Evolutionary conservation across 2,329 filamentous ascomycete species (phyloP).

Genomic region (Epichloe sylvatica): DNA sequence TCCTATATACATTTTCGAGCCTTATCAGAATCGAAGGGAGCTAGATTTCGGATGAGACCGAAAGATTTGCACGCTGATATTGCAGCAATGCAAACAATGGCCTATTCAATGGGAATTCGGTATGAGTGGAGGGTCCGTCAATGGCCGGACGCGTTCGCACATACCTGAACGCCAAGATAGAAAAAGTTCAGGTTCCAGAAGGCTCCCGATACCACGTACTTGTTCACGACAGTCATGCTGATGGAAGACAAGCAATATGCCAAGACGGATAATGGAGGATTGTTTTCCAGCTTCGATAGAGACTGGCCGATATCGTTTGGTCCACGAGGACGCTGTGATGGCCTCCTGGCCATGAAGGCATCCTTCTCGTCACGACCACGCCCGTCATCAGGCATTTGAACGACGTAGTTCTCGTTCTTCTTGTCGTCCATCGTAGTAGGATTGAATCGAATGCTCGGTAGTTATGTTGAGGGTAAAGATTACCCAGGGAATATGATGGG

Average conservation of each 20-base stretch:
- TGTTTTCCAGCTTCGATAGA: conserved; percentile 50
- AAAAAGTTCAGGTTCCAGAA: conserved; percentile 96
- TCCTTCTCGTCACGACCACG: conserved; percentile 36
- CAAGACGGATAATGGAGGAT: conserved; percentile 65
- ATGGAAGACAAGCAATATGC: conserved; percentile 95
- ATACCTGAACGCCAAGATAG: conserved; percentile 81
- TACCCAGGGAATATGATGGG: no score
- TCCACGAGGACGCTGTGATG: conserved; percentile 5
- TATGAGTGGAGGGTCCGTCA: background rate
- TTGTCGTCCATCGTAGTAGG: conserved; percentile 58
- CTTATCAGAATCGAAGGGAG: conserved; percentile 74
- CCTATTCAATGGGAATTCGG: conserved; percentile 35
- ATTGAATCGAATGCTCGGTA: background rate
- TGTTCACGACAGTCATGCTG: conserved; percentile 99
- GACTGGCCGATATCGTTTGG: conserved; percentile 2
- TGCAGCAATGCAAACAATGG: conserved; percentile 72
- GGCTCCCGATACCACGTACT: conserved; percentile 85
- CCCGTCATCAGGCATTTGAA: conserved; percentile 52
- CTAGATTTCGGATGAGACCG: conserved; percentile 68
- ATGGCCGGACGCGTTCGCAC: conserved; percentile 12
- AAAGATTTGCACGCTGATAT: conserved; percentile 71
- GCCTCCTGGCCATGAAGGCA: conserved; percentile 28
- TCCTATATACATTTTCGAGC: conserved; percentile 68
- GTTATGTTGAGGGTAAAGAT: background rate
- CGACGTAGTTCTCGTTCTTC: conserved; percentile 70